Conservation (phyloP, 108 stramenopile genomes). For the Skeletonema grethae region DNA sequence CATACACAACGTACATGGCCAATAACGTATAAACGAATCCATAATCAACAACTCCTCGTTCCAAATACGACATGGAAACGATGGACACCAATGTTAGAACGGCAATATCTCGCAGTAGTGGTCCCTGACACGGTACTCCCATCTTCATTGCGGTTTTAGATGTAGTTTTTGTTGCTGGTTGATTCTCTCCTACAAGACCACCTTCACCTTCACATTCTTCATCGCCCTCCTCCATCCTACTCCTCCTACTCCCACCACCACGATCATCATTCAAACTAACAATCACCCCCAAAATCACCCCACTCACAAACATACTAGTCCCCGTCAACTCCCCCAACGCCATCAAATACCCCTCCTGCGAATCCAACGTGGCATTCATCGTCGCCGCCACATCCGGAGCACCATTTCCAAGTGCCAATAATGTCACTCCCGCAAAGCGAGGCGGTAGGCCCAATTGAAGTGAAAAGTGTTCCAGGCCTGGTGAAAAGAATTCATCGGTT, state of each 20-base stretch:
- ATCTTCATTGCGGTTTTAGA: not conserved
- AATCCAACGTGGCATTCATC: constrained; percentile 80
- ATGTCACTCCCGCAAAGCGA: constrained; percentile 95
- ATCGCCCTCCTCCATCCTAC: not conserved
- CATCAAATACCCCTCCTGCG: constrained; percentile 80
- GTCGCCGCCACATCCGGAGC: constrained; percentile 96
- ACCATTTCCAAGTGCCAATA: constrained; percentile 99
- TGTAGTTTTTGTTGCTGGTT: not conserved
- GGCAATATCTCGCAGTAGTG: constrained; percentile 81
- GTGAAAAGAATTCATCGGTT: constrained; percentile 96
- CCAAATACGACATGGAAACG: constrained; percentile 63
- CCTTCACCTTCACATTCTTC: no score
- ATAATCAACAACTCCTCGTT: constrained; percentile 59
- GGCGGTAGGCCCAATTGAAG: constrained; percentile 86
- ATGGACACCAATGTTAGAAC: constrained; percentile 65
- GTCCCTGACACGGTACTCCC: constrained; percentile 84
- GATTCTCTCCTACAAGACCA: no score
- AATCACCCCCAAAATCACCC: constrained; percentile 80
- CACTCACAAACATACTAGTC: constrained; percentile 91
- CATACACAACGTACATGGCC: constrained; percentile 73
- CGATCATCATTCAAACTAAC: constrained; percentile 50
- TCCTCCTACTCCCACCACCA: constrained; percentile 22
- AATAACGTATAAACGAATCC: constrained; percentile 61
- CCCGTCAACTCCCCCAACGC: constrained; percentile 93
- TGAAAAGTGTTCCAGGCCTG: constrained; percentile 91